Base-by-base conservation (phyloP, 768 basidiomycete genomes). In the Royoungia palumana region DNA sequence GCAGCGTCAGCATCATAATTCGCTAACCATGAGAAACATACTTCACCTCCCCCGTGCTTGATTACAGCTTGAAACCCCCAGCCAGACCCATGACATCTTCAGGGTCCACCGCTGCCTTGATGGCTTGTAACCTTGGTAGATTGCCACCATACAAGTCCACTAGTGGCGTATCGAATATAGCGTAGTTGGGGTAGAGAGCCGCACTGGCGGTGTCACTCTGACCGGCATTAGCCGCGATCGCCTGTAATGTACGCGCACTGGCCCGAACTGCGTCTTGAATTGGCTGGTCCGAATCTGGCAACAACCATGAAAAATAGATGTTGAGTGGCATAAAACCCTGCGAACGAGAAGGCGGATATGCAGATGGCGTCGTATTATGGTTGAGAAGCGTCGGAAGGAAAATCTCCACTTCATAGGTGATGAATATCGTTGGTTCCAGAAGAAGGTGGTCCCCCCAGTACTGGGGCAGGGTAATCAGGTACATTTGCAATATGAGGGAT, bases 41-140 rank as follows among this genome's bases (percentile, higher is more conserved):
- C 28, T 13, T 13, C 11, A 13, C 5, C 13, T 28, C 13, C 28
- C 2, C 11, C 5, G 6, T 28, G 28, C 12, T 12, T 25, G 25
- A 27, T 28, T 28, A 28, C 28, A 32, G 16, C 32, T 44, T 85
- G 62, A 75, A 83, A 8, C 82, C 81, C 0, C 84, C 83, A 19
- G 82, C 71, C 9, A 82, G 72, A 7, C 73, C 75, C 83, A 85
- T 85, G 5, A 84, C 71, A 53, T 80, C 72, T 4, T 66, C 41
- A 0, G 82, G 83, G 58, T 85, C 84, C 35, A 78, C 71, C 10
- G 43, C 47, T 42, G 47, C 61, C 56, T 78, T 79, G n/a, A 83
- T 59, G 9, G 51, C 55, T 38, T 63, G 56, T 41, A 85, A 59
- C 38, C 44, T 60, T 2, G 63, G 56, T 17, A 53, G 1, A 44